Conservation (phyloP, 805 yeast species). For the Metschnikowia drakensbergensis region DNA sequence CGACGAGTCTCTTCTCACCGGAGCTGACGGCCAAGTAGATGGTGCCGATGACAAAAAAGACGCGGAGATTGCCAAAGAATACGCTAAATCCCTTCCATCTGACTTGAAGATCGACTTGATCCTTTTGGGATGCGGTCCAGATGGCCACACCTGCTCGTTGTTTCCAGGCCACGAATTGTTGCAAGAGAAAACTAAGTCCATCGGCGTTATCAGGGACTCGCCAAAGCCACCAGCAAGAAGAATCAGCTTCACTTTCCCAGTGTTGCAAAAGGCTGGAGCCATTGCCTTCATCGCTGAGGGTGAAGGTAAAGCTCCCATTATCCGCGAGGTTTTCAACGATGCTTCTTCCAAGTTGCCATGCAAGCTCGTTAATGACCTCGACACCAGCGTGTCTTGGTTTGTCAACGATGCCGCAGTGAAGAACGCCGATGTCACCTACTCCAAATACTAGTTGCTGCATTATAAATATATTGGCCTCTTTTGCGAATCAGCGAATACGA, state of each 20-base stretch:
- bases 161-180: slow-evolving; percentile 81
- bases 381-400: slow-evolving; percentile 69
- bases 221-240: slow-evolving; percentile 95
- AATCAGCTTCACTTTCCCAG: slow-evolving; percentile 83
- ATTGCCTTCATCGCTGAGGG: slow-evolving; percentile 91
- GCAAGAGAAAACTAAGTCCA: slow-evolving; percentile 46
- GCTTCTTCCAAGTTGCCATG: slow-evolving; percentile 57
- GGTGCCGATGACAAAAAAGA: slow-evolving; percentile 48
- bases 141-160: slow-evolving; percentile 91
- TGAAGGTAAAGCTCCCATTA: slow-evolving; percentile 69
- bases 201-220: slow-evolving; percentile 71
- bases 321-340: slow-evolving; percentile 64
- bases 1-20: slow-evolving; percentile 56
- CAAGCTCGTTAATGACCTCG: slow-evolving; percentile 62
- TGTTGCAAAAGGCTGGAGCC: slow-evolving; percentile 48
- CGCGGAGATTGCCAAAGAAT: slow-evolving; percentile 54
- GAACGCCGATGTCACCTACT: slow-evolving; percentile 48
- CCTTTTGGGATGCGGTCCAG: slow-evolving; percentile 90
- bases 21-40: slow-evolving; percentile 39
- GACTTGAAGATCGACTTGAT: slow-evolving; percentile 55
- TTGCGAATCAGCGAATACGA: too few species aligned
- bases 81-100: slow-evolving; percentile 54
- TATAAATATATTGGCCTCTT: too few species aligned
- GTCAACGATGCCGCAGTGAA: slow-evolving; percentile 74
- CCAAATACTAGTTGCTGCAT: slow-evolving; percentile 29